phyloP scores from a whole-genome alignment of 1,284 basidiomycete species.

The Sphagnurus paluster region DNA sequence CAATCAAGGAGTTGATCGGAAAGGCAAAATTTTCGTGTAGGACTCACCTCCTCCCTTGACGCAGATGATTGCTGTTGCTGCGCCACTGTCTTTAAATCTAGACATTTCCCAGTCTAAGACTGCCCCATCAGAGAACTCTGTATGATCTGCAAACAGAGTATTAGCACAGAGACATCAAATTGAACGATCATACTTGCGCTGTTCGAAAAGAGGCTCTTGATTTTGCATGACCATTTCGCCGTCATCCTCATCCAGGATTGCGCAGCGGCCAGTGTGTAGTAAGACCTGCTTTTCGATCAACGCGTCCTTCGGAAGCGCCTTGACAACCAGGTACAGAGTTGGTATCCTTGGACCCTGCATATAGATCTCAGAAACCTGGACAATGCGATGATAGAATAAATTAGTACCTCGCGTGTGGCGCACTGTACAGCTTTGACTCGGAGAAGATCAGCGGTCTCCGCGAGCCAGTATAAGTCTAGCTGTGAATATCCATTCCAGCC shows the following conservation, averaged over 20 bases:
- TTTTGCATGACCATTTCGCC: conserved; percentile 33
- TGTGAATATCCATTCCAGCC: conserved; percentile 68
- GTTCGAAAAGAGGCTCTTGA: conserved; percentile 35
- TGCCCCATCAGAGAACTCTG: conserved; percentile 14
- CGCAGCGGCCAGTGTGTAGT: conserved; percentile 61
- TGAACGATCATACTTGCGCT: conserved; percentile 34
- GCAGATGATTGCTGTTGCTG: conserved; percentile 37
- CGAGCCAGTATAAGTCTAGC: conserved; percentile 67
- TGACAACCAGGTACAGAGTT: conserved; percentile 67
- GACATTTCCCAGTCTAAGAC: conserved; percentile 48
- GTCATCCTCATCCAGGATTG: conserved; percentile 47
- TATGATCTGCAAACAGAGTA: neutral
- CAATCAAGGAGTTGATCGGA: neutral
- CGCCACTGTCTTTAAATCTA: neutral
- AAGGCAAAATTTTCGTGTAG: too few relatives aligned
- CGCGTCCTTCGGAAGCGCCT: conserved; percentile 77
- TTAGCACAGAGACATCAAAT: neutral
- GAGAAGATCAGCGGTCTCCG: conserved; percentile 37
- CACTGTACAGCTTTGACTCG: conserved; percentile 45
- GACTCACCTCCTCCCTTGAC: conserved; percentile 36
- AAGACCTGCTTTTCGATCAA: conserved; percentile 72
- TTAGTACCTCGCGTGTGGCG: conserved; percentile 9
- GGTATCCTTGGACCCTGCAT: conserved; percentile 35
- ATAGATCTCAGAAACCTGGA: conserved; percentile 7
- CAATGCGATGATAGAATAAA: neutral